Evolutionary conservation across 2,329 filamentous ascomycete species (phyloP), one percentile per base, ranked within the genome.

Genomic region (Colletotrichum orchidophilum): DNA sequence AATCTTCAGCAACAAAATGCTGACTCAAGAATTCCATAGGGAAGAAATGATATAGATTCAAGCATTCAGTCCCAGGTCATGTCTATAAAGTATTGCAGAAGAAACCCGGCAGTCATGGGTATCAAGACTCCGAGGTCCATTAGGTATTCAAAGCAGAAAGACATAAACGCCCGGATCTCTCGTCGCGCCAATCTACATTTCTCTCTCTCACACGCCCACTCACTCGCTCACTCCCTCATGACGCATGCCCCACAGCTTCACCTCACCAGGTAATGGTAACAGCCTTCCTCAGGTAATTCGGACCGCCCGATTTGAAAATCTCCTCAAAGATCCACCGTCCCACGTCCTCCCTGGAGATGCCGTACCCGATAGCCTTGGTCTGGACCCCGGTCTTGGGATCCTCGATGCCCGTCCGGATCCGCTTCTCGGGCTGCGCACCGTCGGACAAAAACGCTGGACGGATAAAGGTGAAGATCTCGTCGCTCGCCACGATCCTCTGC

Each of bases 321-420:
- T 84, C 81, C 59, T 84, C 77, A 27, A 81, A 84, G 9, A 87
- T 78, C 84, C 86, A 88, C 66, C 75, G 77, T 0, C 86, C 86
- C 3, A 83, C 80, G 70, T 87, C 86, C 70, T 84, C 83, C 42
- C 85, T 76, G 8, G 80, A 82, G 57, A 88, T 86, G 1, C 78
- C 81, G 65, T 87, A 87, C 5, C 87, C 87, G 3, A 86, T 75
- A 3, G 78, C 83, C 42, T 75, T 71, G 0, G 76, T 79, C 75
- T 84, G 80, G 11, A 70, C 73, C 5, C 77, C 78, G 0, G 54
- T 73, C 54, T 76, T 76, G 1, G 77, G 77, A 50, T 85, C 81
- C 71, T 85, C 84, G 2, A 85, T 62, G 0, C 83, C 84, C 0
- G 80, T 81, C 1, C 83, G 76, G 35, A 86, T 75, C 39, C 63